These are phyloP conservation scores for Orbilia javanica DNA, from an alignment of 2,329 filamentous ascomycete species.

Conservation along the genomic window DNA sequence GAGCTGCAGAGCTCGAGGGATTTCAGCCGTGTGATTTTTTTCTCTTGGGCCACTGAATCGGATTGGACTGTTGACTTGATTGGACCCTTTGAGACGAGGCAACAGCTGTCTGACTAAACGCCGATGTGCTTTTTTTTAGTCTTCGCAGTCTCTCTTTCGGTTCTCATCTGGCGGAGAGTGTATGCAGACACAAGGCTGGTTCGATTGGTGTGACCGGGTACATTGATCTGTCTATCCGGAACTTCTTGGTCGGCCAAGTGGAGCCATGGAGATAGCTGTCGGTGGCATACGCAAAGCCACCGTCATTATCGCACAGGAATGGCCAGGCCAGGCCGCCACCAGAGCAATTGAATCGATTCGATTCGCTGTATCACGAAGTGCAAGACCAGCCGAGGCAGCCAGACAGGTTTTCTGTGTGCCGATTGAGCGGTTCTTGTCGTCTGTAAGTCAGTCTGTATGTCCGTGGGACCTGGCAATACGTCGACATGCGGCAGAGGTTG, in stretches of 20 bases:
- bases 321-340: conserved; percentile 38
- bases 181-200: neutral
- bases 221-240: conserved; percentile 14
- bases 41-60: no score
- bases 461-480: conserved; percentile 27
- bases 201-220: conserved; percentile 19
- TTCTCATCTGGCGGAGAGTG: neutral
- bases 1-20: neutral
- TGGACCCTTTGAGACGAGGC: conserved; percentile 2
- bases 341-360: neutral
- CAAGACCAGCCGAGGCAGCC: conserved; percentile 44
- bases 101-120: conserved; percentile 47
- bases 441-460: neutral
- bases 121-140: neutral
- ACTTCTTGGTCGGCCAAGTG: conserved; percentile 25
- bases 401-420: neutral
- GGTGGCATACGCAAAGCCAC: conserved; percentile 52
- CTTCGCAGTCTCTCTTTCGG: neutral
- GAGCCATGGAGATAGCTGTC: conserved; percentile 34
- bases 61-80: conserved; percentile 12
- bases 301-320: conserved; percentile 47
- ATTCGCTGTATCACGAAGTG: conserved; percentile 35
- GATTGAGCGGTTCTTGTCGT: neutral
- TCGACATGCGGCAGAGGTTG: conserved; percentile 31
- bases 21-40: conserved; percentile 33